Evolutionary conservation across 2,329 filamentous ascomycete species (phyloP), one percentile per base, ranked within the genome.

Genomic region (Anthostomella pinea): DNA sequence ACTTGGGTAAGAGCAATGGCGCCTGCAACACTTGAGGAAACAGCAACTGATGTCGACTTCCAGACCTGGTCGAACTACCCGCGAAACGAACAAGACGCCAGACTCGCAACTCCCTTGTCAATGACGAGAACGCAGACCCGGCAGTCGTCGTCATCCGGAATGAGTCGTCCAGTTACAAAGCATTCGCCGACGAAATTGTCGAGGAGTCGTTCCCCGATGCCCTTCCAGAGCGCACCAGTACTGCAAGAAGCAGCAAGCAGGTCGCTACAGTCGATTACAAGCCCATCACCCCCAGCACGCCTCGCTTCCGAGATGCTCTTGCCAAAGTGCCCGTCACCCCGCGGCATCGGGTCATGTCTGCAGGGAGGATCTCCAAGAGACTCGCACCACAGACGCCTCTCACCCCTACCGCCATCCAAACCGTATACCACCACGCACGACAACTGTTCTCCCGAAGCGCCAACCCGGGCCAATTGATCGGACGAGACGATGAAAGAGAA

Each of bases 401-500:
- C 21, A 86, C 85, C 6, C 85, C 87, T 9, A 76, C 79, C 18
- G 69, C 79, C 8, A 68, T 76, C 15, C 79, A 82, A 35, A 93
- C 88, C 0, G 73, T 96, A 23, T 97, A 96, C 63, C 88, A 93
- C 46, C 75, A 83, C 42, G 93, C 89, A 11, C 81, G 91, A 19
- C 88, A 95, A 55, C 66, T 95, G 3, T 98, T 98, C 57, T 82
- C 85, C 6, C 81, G 88, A 32, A 86, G 86, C 45, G 80, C 84
- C 7, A 81, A 83, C 38, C 85, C 87, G 1, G 80, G 83, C 2
- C 77, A 81, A 50, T 69, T 96, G 9, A 74, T 95, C 38, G 90
- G 90, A 31, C 81, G 90, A 29, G 87, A 95, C 19, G 67, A 75
- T 56, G 70, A 83, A 56, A 70, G 77, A 25, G 67, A 73, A 10